Percentiles rank a stretch among this genome's conserved stretches.
These are phyloP conservation scores for Colletotrichum plurivorum DNA, from an alignment of 2,329 filamentous ascomycete species.

Conservation along the genomic window DNA sequence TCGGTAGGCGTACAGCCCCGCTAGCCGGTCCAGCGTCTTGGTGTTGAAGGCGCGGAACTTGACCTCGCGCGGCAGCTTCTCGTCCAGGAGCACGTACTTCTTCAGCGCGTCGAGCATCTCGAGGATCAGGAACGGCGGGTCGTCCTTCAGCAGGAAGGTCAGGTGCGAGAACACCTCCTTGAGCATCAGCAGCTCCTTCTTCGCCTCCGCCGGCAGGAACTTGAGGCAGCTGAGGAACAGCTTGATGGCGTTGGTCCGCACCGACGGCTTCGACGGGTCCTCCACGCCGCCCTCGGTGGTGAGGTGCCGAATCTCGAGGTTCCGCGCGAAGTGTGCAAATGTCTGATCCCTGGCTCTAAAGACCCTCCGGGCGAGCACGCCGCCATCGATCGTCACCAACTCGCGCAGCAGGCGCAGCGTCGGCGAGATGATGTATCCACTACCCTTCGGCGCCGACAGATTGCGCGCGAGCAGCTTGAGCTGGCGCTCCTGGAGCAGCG, in stretches of 20 bases:
- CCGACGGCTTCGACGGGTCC: conserved; percentile 79
- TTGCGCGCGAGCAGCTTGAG: conserved; percentile 85
- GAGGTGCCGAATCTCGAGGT: conserved; percentile 78
- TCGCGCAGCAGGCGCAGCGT: conserved; percentile 89
- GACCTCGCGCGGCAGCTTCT: conserved; percentile 77
- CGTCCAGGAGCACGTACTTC: conserved; percentile 80
- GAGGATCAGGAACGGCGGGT: conserved; percentile 80
- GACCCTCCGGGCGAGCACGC: conserved; percentile 81
- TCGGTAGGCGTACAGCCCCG: conserved; percentile 77
- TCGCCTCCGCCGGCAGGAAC: conserved; percentile 82
- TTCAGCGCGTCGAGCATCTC: conserved; percentile 83
- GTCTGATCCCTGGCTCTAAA: conserved; percentile 85
- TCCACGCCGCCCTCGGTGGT: conserved; percentile 67
- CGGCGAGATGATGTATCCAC: conserved; percentile 90
- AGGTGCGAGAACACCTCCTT: conserved; percentile 87
- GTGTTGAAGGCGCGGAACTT: conserved; percentile 85
- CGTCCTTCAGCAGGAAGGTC: conserved; percentile 82
- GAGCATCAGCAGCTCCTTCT: conserved; percentile 85
- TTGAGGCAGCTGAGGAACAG: conserved; percentile 86
- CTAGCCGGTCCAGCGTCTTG: conserved; percentile 79
- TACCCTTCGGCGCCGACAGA: conserved; percentile 83
- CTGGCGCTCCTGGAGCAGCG: conserved; percentile 84
- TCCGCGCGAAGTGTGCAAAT: conserved; percentile 84
- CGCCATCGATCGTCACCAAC: conserved; percentile 88
- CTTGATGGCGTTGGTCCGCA: conserved; percentile 85